These are phyloP conservation scores for Trematosphaeria pertusa DNA, from an alignment of 2,329 filamentous ascomycete genomes.

Conservation along the genomic window DNA sequence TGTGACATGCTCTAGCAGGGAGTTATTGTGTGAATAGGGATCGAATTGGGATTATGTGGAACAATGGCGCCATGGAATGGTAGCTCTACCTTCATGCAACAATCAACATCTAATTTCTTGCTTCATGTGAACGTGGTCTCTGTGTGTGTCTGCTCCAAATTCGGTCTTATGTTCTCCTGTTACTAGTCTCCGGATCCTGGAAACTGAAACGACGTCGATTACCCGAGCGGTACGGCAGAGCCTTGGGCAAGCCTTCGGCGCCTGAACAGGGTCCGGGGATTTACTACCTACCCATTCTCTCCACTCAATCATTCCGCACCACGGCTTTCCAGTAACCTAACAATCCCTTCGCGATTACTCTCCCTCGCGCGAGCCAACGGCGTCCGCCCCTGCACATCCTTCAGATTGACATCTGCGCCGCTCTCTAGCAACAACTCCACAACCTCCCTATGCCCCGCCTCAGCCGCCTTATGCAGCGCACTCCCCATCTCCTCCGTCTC, in stretches of 20 bases:
- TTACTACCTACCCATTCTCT: too few relatives aligned
- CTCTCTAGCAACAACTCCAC: slow-evolving; percentile 3
- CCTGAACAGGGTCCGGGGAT: too few relatives aligned
- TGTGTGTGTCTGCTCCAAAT: too few relatives aligned
- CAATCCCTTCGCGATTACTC: too few relatives aligned
- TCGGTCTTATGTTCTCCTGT: too few relatives aligned
- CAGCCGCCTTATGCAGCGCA: background rate
- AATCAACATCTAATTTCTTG: slow-evolving; percentile 10
- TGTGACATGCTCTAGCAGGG: slow-evolving; percentile 2
- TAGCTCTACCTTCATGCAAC: slow-evolving; percentile 12
- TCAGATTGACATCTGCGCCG: background rate
- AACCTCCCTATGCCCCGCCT: background rate
- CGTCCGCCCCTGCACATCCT: slow-evolving; percentile 1
- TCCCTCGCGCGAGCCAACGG: background rate
- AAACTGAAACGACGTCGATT: too few relatives aligned
- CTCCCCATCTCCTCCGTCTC: background rate
- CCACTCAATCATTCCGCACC: too few relatives aligned
- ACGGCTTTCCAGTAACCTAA: too few relatives aligned
- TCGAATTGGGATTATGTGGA: background rate
- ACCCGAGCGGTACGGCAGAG: too few relatives aligned
- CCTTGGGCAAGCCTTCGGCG: too few relatives aligned
- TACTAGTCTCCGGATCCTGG: too few relatives aligned
- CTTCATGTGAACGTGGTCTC: background rate
- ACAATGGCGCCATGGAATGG: slow-evolving; percentile 18
- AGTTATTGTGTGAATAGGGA: slow-evolving; percentile 1